Evolutionary conservation across 495 filamentous ascomycete genomes (phyloP).

Genomic region (Lasiosphaeris hirsuta): DNA sequence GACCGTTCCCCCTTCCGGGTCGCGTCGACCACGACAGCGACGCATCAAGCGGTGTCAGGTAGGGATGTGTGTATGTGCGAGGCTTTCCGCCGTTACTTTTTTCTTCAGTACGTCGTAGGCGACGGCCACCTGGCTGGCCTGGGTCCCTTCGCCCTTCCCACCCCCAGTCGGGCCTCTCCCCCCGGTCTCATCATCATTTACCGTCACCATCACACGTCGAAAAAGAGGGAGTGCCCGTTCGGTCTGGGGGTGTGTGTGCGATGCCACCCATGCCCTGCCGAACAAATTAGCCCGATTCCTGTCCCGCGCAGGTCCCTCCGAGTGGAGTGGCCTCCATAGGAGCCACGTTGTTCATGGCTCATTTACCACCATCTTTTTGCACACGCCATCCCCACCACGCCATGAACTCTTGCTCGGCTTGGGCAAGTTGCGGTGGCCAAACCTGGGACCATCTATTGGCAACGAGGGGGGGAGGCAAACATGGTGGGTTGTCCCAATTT

Average conservation of each 20-base stretch:
- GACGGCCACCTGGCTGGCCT: conserved; percentile 10
- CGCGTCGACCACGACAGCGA: conserved; percentile 14
- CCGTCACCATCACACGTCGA: conserved; percentile 27
- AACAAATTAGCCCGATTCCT: conserved; percentile 32
- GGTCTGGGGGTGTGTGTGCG: conserved; percentile 12
- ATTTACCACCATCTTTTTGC: conserved; percentile 25
- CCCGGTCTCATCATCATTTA: conserved; percentile 17
- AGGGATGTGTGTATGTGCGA: conserved; percentile 7
- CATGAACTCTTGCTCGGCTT: conserved; percentile 21
- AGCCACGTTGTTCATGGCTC: conserved; percentile 39
- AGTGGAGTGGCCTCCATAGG: conserved; percentile 31
- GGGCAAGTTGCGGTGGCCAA: conserved; percentile 21
- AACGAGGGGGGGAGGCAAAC: conserved; percentile 13
- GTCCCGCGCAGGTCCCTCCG: conserved; percentile 24
- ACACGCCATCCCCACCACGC: conserved; percentile 28
- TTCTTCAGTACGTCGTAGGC: background rate
- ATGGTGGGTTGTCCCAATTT: conserved; percentile 9
- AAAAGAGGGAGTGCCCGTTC: conserved; percentile 13
- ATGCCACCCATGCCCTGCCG: conserved; percentile 30
- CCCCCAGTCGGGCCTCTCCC: conserved; percentile 5
- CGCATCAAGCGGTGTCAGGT: conserved; percentile 21
- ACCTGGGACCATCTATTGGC: conserved; percentile 19
- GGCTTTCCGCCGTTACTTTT: conserved; percentile 3
- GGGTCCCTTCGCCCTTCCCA: background rate
- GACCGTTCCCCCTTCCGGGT: background rate